Evolutionary conservation across 2,329 filamentous ascomycete genomes (phyloP), one percentile per base, ranked within the genome.

Genomic region (Venturiaceae sp.): DNA sequence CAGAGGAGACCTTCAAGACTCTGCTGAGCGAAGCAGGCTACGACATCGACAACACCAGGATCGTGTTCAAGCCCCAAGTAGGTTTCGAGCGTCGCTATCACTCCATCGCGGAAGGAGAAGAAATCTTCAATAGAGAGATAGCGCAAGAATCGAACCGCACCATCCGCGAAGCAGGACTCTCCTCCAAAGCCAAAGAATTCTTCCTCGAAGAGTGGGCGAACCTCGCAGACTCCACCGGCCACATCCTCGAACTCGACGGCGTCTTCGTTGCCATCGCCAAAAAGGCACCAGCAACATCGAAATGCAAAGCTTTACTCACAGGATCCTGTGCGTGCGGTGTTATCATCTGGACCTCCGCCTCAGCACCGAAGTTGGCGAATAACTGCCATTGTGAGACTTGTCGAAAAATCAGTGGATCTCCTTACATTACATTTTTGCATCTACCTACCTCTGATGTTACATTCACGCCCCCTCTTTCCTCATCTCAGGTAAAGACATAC

Each of bases 311-410:
- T n/a, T n/a, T n/a, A n/a, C 19, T 32, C 23, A 69, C 75, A 56
- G 77, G 77, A 36, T 69, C 72, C 58, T 79, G 77, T 60, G 69
- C 70, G 47, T 80, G 77, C 60, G 68, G 70, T 13, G 65, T 69
- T 52, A 69, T 80, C 33, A 67, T 66, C 39, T 80, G 77, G 66
- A 71, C 66, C 1, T 70, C 69, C 55, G 70, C 68, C 14, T 61
- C 61, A 1, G 63, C 68, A 1, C 75, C 77, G 0, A 65, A 62
- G 13, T 60, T 65, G 26, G 64, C 77, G 30, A 69, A 67, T 19
- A 65, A 74, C 58, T 81, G 77, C 65, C 72, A 80, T 64, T 81
- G 78, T 63, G 66, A 65, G n/a, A 73, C 72, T 41, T 81, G 78
- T 61, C 76, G 77, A 59, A 75, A 75, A 63, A 61, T 77, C 39